Evolutionary conservation across 208 protist species (phyloP).

Genomic region (Trypanosoma avium): DNA sequence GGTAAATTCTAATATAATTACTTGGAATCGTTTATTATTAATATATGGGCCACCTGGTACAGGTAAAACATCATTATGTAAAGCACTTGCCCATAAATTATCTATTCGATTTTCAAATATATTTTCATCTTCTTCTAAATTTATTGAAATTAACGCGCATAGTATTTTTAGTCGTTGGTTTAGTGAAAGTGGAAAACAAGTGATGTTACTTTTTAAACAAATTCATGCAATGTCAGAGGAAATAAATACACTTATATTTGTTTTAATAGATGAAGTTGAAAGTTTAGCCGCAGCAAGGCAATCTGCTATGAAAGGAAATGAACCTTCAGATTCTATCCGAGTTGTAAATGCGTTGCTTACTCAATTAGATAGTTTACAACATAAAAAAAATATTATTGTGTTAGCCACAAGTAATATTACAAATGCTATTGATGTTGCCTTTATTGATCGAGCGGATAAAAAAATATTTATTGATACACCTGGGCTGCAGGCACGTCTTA

Average conservation of each 20-base stretch:
- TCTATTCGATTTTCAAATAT: conserved; percentile 49
- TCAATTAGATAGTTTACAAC: conserved; percentile 94
- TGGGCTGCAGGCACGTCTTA: conserved; percentile 56
- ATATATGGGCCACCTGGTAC: conserved; percentile 94
- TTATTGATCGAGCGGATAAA: conserved; percentile 96
- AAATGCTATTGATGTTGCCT: conserved; percentile 92
- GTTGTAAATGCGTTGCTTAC: conserved; percentile 97
- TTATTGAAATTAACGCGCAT: conserved; percentile 97
- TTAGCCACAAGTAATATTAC: conserved; percentile 97
- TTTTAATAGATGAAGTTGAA: conserved; percentile 97
- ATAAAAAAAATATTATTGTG: conserved; percentile 89
- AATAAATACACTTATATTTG: conserved; percentile 61
- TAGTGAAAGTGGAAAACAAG: conserved; percentile 97
- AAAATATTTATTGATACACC: conserved; percentile 93
- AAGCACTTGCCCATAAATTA: conserved; percentile 84
- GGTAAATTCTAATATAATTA: conserved; percentile 78
- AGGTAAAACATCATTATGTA: conserved; percentile 94
- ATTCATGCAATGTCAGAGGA: conserved; percentile 76
- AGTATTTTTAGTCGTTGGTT: conserved; percentile 97
- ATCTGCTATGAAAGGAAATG: conserved; percentile 84
- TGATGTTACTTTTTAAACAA: conserved; percentile 92
- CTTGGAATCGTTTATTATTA: conserved; percentile 83
- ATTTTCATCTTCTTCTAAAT: conserved; percentile 42
- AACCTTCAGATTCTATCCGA: conserved; percentile 95
- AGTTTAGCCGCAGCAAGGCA: conserved; percentile 91